Percentiles rank a stretch among this genome's conserved stretches.
Evolutionary conservation across 768 basidiomycete genomes (phyloP).

Genomic region (Mycena haematopus): DNA sequence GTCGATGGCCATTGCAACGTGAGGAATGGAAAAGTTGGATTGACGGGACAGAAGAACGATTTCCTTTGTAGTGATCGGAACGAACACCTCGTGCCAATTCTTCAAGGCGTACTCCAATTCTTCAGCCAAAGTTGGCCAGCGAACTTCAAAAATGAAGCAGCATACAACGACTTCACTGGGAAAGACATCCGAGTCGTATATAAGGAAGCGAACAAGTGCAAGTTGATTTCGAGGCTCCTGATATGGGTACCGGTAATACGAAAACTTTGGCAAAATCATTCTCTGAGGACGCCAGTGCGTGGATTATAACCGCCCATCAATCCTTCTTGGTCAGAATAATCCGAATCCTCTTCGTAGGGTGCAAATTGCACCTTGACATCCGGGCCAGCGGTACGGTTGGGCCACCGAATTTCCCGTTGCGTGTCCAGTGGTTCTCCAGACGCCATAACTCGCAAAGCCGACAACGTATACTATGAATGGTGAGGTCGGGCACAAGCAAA

Average conservation of each 20-base stretch:
- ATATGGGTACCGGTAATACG: no score
- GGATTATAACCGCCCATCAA: slow-evolving; percentile 23
- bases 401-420: slow-evolving; percentile 64
- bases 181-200: no score
- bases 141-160: no score
- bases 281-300: slow-evolving; percentile 4
- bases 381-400: slow-evolving; percentile 44
- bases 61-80: no score
- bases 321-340: slow-evolving; percentile 54
- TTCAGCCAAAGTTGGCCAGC: no score
- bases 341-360: slow-evolving; percentile 51
- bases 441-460: slow-evolving; percentile 57
- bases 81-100: no score
- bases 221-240: no score
- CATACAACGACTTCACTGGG: no score
- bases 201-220: no score
- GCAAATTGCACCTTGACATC: slow-evolving; percentile 50
- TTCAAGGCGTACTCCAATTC: no score
- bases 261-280: neutral
- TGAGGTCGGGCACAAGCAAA: neutral
- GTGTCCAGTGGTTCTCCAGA: slow-evolving; percentile 57
- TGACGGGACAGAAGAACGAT: no score
- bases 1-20: slow-evolving; percentile 10
- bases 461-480: slow-evolving; percentile 56
- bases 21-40: neutral